These are phyloP conservation scores for Hansenula anomala DNA, from an alignment of 1,139 yeast species.

Conservation along the genomic window DNA sequence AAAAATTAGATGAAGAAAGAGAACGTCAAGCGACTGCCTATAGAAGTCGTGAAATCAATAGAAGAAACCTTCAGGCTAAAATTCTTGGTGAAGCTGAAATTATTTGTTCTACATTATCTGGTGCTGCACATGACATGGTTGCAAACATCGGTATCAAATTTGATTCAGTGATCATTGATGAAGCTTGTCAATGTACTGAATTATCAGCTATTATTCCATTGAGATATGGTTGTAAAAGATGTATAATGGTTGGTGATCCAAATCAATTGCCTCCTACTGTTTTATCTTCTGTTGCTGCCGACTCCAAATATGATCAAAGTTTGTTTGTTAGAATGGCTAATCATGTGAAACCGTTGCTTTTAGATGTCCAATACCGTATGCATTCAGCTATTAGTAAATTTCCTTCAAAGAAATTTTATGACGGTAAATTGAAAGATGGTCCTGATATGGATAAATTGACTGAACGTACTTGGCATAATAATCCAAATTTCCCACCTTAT, in stretches of 20 bases:
- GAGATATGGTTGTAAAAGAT: constrained; percentile 83
- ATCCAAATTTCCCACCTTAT: constrained; percentile 60
- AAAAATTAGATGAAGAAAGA: constrained; percentile 72
- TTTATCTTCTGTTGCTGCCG: constrained; percentile 83
- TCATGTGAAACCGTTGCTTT: constrained; percentile 54
- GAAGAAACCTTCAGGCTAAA: constrained; percentile 68
- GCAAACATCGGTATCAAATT: constrained; percentile 71
- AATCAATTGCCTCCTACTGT: constrained; percentile 98
- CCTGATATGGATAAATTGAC: constrained; percentile 57
- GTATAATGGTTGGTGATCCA: constrained; percentile 99
- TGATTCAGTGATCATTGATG: constrained; percentile 95
- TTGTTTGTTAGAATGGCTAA: constrained; percentile 92
- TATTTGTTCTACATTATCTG: constrained; percentile 89
- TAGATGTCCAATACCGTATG: constrained; percentile 98
- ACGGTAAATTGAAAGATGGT: constrained; percentile 71
- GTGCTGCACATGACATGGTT: constrained; percentile 88
- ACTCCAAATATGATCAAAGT: constrained; percentile 80
- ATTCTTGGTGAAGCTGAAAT: constrained; percentile 77
- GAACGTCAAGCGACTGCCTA: constrained; percentile 63
- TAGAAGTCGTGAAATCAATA: constrained; percentile 75
- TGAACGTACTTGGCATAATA: constrained; percentile 70
- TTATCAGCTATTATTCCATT: constrained; percentile 88
- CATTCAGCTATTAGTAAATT: constrained; percentile 86
- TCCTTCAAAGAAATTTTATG: constrained; percentile 82
- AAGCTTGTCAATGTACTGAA: constrained; percentile 98